phyloP scores from a whole-genome alignment of 768 basidiomycete genomes.

The Boletus subparvulus region DNA sequence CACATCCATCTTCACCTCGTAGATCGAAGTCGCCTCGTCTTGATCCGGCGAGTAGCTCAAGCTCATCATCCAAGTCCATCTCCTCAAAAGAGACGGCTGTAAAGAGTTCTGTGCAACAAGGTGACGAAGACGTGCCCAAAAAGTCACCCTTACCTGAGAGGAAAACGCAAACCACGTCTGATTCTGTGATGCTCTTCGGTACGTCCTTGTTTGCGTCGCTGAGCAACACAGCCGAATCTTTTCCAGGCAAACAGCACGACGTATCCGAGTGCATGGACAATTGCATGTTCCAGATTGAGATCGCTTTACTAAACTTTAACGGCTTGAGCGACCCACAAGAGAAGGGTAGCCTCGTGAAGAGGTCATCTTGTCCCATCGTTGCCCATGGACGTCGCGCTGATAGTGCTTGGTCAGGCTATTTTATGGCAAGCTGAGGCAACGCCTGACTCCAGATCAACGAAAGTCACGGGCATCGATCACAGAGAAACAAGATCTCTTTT shows the following conservation, averaged over 20 bases:
- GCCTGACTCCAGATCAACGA: constrained; percentile 40
- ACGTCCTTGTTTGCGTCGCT: constrained; percentile 22
- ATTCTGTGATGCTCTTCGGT: constrained; percentile 93
- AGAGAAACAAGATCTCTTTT: constrained; percentile 90
- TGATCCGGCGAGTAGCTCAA: constrained; percentile 30
- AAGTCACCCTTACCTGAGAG: constrained; percentile 59
- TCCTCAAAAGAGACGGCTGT: constrained; percentile 32
- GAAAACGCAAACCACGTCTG: constrained; percentile 51
- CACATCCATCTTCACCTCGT: constrained; percentile 36
- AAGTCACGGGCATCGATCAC: constrained; percentile 58
- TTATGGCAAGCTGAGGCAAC: constrained; percentile 83
- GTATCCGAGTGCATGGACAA: constrained; percentile 99
- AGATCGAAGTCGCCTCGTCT: constrained; percentile 37
- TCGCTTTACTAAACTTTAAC: constrained; percentile 78
- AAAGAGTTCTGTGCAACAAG: constrained; percentile 23
- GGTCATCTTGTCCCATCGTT: constrained; percentile 42
- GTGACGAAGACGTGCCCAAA: constrained; percentile 34
- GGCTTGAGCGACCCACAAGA: constrained; percentile 39
- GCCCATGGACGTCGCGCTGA: neutral
- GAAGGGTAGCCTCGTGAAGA: constrained; percentile 81
- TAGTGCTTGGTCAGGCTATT: constrained; percentile 56
- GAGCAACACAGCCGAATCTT: constrained; percentile 1
- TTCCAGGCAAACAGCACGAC: constrained; percentile 89
- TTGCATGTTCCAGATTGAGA: constrained; percentile 98
- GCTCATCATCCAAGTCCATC: constrained; percentile 24